These are phyloP conservation scores for Daphne laureola DNA, from an alignment of 441 rosid species.

Conservation along the genomic window DNA sequence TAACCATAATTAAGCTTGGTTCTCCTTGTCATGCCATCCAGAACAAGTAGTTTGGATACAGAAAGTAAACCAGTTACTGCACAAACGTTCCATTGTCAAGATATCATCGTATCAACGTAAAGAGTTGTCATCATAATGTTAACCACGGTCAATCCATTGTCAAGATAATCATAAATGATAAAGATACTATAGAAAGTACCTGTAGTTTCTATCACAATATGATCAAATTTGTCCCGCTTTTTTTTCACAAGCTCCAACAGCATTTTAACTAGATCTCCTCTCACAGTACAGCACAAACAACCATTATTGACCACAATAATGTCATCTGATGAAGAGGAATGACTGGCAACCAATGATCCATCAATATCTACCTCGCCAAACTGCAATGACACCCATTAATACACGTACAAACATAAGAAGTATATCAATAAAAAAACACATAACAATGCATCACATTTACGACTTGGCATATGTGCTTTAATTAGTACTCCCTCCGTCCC, in stretches of 20 bases:
- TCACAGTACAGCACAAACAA: conserved; percentile 67
- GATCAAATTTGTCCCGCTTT: conserved; percentile 55
- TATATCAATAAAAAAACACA: too few relatives aligned
- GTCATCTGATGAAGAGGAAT: conserved; percentile 51
- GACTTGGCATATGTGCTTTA: too few relatives aligned
- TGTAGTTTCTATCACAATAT: conserved; percentile 71
- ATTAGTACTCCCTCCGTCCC: too few relatives aligned
- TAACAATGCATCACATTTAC: too few relatives aligned
- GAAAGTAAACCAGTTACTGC: too few relatives aligned
- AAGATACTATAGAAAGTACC: conserved; percentile 25
- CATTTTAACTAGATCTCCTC: conserved; percentile 77
- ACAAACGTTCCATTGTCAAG: too few relatives aligned
- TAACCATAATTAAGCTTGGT: not conserved
- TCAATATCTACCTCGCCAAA: conserved; percentile 78
- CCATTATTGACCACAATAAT: conserved; percentile 73
- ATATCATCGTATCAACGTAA: too few relatives aligned
- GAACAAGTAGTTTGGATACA: too few relatives aligned
- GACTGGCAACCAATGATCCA: conserved; percentile 71
- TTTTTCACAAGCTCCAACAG: conserved; percentile 52
- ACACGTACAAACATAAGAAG: not conserved
- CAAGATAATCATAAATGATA: too few relatives aligned
- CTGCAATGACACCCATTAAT: conserved; percentile 22
- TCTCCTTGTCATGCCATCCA: too few relatives aligned
- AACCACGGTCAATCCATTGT: too few relatives aligned
- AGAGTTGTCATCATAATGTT: too few relatives aligned